Conservation (phyloP, 331 rosid species). For the Acacia pycnantha region DNA sequence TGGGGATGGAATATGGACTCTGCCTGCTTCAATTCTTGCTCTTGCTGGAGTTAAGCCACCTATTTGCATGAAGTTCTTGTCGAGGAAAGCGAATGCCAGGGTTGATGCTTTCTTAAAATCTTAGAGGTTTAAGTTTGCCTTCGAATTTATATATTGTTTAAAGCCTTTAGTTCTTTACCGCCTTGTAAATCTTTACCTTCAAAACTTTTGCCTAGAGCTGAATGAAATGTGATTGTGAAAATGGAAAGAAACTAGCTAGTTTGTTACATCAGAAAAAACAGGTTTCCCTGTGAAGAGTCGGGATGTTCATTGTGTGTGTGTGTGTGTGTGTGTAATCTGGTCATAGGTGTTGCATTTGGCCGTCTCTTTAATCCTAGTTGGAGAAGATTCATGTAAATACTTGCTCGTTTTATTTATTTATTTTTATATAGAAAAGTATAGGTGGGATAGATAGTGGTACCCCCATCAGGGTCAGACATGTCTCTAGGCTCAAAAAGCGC, state of each 20-base stretch:
- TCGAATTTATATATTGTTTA: background rate
- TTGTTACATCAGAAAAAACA: background rate
- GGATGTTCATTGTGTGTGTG: background rate
- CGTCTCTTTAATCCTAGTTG: background rate
- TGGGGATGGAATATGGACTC: conserved; percentile 17
- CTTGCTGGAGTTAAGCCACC: conserved; percentile 39
- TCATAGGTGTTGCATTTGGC: background rate
- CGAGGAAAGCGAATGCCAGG: conserved; percentile 26
- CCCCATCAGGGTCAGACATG: fast-evolving
- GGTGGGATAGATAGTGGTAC: no score
- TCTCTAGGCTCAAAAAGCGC: no score
- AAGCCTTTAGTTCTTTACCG: background rate
- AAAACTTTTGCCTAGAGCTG: background rate
- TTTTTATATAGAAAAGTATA: no score
- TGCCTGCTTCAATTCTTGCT: conserved; percentile 19
- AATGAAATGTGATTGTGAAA: background rate
- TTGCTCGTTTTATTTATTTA: no score
- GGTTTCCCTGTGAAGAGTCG: background rate
- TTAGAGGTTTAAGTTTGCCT: background rate
- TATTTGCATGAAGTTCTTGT: conserved; percentile 57
- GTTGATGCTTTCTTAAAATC: conserved; percentile 28
- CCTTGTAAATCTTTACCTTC: background rate
- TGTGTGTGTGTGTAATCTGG: background rate
- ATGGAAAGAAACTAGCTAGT: background rate
- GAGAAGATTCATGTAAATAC: background rate